These are phyloP conservation scores for Fusarium illudens DNA, from an alignment of 2,329 filamentous ascomycete genomes.

Conservation along the genomic window DNA sequence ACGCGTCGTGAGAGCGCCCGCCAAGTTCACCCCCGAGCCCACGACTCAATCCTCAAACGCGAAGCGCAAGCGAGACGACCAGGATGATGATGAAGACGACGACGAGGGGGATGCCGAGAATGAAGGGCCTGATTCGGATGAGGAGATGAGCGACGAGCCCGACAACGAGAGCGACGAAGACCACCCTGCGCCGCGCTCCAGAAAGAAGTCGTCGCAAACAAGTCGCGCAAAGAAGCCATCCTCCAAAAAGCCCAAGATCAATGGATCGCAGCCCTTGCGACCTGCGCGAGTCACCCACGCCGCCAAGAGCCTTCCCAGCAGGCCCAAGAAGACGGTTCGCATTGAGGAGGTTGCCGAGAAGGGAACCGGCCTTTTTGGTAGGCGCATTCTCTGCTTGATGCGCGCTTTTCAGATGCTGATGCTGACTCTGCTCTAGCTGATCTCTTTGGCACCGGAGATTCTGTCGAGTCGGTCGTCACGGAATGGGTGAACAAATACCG, in stretches of 20 bases:
- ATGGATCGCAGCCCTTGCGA: slow-evolving; percentile 57
- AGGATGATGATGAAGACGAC: slow-evolving; percentile 57
- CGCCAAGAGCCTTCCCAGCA: slow-evolving; percentile 55
- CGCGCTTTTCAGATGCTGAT: slow-evolving; percentile 16
- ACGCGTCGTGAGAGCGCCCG: slow-evolving; percentile 69
- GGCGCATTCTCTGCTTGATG: slow-evolving; percentile 1
- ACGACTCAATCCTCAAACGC: slow-evolving; percentile 51
- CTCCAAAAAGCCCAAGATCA: slow-evolving; percentile 70
- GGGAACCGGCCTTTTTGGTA: slow-evolving; percentile 65
- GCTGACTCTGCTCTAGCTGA: slow-evolving; percentile 58
- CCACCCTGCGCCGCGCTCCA: slow-evolving; percentile 48
- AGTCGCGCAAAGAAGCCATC: slow-evolving; percentile 64
- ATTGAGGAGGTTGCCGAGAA: slow-evolving; percentile 59
- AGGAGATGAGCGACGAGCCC: slow-evolving; percentile 55
- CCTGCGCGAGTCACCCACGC: slow-evolving; percentile 48
- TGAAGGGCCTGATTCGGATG: slow-evolving; percentile 58
- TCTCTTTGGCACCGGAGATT: slow-evolving; percentile 68
- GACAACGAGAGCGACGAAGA: slow-evolving; percentile 59
- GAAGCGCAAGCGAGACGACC: slow-evolving; percentile 67
- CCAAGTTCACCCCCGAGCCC: slow-evolving; percentile 66
- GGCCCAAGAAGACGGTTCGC: slow-evolving; percentile 65
- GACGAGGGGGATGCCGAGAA: slow-evolving; percentile 54
- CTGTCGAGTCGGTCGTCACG: slow-evolving; percentile 64
- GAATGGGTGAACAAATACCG: slow-evolving; percentile 69
- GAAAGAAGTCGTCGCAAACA: slow-evolving; percentile 55